Evolutionary conservation across 805 yeast genomes (phyloP).

Genomic region (Schwanniomyces occidentalis): DNA sequence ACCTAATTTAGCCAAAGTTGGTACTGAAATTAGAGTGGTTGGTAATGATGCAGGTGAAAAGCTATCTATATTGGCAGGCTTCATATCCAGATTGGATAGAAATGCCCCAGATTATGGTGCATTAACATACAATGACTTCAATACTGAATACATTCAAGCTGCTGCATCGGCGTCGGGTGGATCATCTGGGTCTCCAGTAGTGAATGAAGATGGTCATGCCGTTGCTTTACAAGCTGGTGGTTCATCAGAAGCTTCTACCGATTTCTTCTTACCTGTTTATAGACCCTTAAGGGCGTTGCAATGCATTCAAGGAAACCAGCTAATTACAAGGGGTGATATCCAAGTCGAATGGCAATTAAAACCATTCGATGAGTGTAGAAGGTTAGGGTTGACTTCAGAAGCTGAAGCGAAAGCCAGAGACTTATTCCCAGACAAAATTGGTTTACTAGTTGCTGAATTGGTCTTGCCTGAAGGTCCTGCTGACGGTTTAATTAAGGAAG

Average conservation of each 20-base stretch:
- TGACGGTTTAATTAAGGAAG: constrained; percentile 70
- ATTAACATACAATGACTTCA: constrained; percentile 86
- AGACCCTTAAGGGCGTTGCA: constrained; percentile 79
- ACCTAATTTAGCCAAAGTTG: constrained; percentile 88
- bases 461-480: constrained; percentile 87
- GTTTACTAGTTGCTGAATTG: constrained; percentile 79
- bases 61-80: constrained; percentile 83
- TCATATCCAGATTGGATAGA: constrained; percentile 81
- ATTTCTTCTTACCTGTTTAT: constrained; percentile 84
- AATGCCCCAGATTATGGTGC: constrained; percentile 94
- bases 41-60: constrained; percentile 98
- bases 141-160: constrained; percentile 92
- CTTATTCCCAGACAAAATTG: constrained; percentile 70
- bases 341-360: constrained; percentile 86
- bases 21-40: constrained; percentile 89
- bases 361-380: constrained; percentile 87
- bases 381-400: constrained; percentile 77
- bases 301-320: constrained; percentile 59
- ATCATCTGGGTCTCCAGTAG: constrained; percentile 96
- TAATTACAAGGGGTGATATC: constrained; percentile 85
- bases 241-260: constrained; percentile 86
- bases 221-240: constrained; percentile 97
- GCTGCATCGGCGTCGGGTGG: constrained; percentile 97
- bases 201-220: constrained; percentile 80
- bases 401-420: constrained; percentile 71